Percentiles rank a stretch among this genome's conserved stretches.
Evolutionary conservation across 495 filamentous ascomycete species (phyloP).

Genomic region (Lepidopterella palustris): DNA sequence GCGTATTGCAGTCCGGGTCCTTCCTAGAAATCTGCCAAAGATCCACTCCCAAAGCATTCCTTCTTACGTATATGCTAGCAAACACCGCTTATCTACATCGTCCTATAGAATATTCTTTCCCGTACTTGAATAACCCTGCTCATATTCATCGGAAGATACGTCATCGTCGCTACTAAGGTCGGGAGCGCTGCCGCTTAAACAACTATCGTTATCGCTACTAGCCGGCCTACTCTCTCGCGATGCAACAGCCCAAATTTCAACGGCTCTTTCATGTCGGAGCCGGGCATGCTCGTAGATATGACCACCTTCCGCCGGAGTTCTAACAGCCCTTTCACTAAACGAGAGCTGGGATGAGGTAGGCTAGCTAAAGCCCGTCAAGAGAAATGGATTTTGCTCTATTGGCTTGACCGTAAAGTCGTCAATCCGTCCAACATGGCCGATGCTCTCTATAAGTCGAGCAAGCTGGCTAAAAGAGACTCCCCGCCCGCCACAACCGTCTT

Average conservation of each 20-base stretch:
- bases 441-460: slow-evolving; percentile 3
- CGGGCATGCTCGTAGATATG: slow-evolving; percentile 1
- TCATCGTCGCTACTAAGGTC: slow-evolving; percentile 7
- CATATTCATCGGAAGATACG: not conserved
- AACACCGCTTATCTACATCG: slow-evolving; percentile 2
- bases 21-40: slow-evolving; percentile 1
- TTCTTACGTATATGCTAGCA: slow-evolving; percentile 8
- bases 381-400: slow-evolving; percentile 4
- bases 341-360: not conserved
- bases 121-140: not conserved
- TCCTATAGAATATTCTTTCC: not conserved
- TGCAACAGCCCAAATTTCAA: slow-evolving; percentile 1
- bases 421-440: slow-evolving; percentile 6
- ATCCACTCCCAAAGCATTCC: slow-evolving; percentile 6
- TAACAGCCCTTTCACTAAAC: not conserved
- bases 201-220: slow-evolving; percentile 7
- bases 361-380: slow-evolving; percentile 1
- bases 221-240: not conserved
- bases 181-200: slow-evolving; percentile 9
- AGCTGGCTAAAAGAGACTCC: not conserved
- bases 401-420: slow-evolving; percentile 12
- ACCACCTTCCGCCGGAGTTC: not conserved
- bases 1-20: slow-evolving; percentile 3
- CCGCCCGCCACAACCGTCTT: not conserved
- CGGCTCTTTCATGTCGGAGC: slow-evolving; percentile 3